Percentiles rank a stretch among this genome's conserved stretches.
phyloP scores from a whole-genome alignment of 352 stramenopile genomes.

The Stephanocyclus meneghinianus region DNA sequence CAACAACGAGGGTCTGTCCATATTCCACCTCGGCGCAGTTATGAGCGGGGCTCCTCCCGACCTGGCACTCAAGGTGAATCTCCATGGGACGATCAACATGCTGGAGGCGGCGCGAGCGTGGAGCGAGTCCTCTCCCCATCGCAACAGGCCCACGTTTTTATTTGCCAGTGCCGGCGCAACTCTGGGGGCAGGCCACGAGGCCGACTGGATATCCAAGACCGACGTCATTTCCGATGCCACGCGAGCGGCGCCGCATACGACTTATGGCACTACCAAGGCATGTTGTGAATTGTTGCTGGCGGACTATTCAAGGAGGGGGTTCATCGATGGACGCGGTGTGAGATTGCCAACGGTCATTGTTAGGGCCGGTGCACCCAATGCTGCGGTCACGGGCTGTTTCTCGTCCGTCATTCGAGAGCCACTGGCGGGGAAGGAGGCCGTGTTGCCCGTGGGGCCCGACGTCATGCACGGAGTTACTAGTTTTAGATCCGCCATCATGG shows the following conservation, averaged over 20 bases:
- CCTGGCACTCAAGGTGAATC: slow-evolving; percentile 51
- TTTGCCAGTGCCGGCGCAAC: slow-evolving; percentile 59
- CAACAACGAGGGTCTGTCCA: slow-evolving; percentile 28
- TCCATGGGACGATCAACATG: slow-evolving; percentile 61
- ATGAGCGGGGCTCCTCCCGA: slow-evolving; percentile 66
- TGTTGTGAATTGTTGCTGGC: slow-evolving; percentile 60
- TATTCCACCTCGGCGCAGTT: slow-evolving; percentile 70
- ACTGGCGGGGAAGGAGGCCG: slow-evolving; percentile 43
- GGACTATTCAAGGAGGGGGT: slow-evolving; percentile 60
- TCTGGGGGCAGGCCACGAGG: slow-evolving; percentile 42
- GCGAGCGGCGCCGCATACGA: slow-evolving; percentile 62
- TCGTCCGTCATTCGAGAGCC: slow-evolving; percentile 56
- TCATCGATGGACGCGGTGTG: slow-evolving; percentile 56
- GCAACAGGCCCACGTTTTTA: slow-evolving; percentile 46
- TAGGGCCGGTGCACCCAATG: slow-evolving; percentile 58
- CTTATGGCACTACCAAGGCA: slow-evolving; percentile 71
- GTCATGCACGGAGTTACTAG: slow-evolving; percentile 59
- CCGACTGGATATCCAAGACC: slow-evolving; percentile 52
- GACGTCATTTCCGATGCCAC: slow-evolving; percentile 58
- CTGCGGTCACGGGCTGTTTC: slow-evolving; percentile 60
- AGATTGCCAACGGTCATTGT: slow-evolving; percentile 62
- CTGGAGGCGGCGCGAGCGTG: slow-evolving; percentile 57
- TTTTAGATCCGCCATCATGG: slow-evolving; percentile 43
- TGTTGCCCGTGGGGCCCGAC: slow-evolving; percentile 46
- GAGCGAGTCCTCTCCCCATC: slow-evolving; percentile 8